These are phyloP conservation scores for Neopestalotiopsis clavispora DNA, from an alignment of 2,329 filamentous ascomycete species.

Conservation along the genomic window DNA sequence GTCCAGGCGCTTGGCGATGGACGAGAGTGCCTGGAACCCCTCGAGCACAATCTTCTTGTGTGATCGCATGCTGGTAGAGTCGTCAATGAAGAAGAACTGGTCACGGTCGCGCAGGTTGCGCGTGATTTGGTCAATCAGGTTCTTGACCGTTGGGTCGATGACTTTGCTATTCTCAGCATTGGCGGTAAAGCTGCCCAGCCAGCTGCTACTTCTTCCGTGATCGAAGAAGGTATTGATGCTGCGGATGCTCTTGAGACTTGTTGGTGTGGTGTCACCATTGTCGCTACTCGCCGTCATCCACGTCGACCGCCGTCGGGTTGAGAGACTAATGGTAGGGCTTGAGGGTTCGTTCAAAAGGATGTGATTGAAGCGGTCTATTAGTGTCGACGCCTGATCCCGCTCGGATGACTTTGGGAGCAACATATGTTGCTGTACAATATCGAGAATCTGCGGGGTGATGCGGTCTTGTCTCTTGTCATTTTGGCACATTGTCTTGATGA, in stretches of 20 bases:
- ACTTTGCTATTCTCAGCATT: neutral
- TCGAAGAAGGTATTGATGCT: slow-evolving; percentile 6
- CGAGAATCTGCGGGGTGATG: slow-evolving; percentile 22
- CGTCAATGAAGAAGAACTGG: slow-evolving; percentile 28
- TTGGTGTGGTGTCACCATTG: neutral
- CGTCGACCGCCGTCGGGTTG: neutral
- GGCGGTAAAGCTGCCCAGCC: neutral
- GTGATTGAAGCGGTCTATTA: slow-evolving; percentile 18
- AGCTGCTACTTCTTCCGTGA: neutral
- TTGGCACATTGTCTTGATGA: slow-evolving; percentile 19
- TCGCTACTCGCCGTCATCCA: neutral
- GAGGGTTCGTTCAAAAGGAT: slow-evolving; percentile 3
- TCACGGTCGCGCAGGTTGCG: slow-evolving; percentile 23
- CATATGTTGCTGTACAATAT: slow-evolving; percentile 25
- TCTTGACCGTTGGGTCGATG: slow-evolving; percentile 10
- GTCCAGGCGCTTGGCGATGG: slow-evolving; percentile 21
- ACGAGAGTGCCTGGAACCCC: slow-evolving; percentile 18
- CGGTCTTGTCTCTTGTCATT: slow-evolving; percentile 13
- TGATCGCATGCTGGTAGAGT: slow-evolving; percentile 24
- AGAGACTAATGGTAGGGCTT: neutral
- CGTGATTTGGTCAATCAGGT: slow-evolving; percentile 17
- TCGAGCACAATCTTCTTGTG: slow-evolving; percentile 18
- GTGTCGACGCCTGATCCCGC: slow-evolving; percentile 17
- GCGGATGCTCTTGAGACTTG: neutral
- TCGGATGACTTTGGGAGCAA: slow-evolving; percentile 17